phyloP scores from a whole-genome alignment of 495 filamentous ascomycete species.

The Tuber melanosporum region DNA sequence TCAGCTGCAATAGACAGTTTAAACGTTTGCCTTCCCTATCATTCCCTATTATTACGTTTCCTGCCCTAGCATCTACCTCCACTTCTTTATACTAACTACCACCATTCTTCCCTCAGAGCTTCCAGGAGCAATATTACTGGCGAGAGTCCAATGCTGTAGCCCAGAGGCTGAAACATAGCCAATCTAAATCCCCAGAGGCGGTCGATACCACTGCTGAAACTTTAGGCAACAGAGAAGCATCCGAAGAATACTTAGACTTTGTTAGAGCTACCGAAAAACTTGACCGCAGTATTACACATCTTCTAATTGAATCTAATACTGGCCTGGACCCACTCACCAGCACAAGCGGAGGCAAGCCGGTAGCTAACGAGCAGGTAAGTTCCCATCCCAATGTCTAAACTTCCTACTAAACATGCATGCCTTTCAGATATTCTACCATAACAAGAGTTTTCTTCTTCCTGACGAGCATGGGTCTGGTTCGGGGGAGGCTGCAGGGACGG shows the following conservation, averaged over 20 bases:
- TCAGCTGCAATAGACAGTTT: constrained; percentile 14
- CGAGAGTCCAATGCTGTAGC: constrained; percentile 12
- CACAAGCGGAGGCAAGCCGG: neutral
- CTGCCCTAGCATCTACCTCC: neutral
- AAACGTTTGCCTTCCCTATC: constrained; percentile 15
- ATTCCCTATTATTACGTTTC: neutral
- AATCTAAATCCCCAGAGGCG: neutral
- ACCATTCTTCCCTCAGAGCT: constrained; percentile 6
- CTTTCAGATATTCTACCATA: neutral
- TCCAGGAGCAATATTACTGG: constrained; percentile 19
- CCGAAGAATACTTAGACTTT: neutral
- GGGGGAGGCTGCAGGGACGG: neutral
- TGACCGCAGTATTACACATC: neutral
- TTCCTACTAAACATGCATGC: neutral
- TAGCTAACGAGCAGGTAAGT: neutral
- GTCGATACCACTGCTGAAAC: constrained; percentile 7
- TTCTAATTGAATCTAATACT: neutral
- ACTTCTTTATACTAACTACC: neutral
- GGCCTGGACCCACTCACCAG: neutral
- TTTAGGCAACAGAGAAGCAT: constrained; percentile 6
- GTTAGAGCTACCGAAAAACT: neutral
- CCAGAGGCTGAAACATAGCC: neutral
- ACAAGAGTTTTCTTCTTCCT: neutral
- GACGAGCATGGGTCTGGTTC: neutral
- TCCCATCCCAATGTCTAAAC: neutral